Percentiles rank a stretch among this genome's conserved stretches.
Evolutionary conservation across 208 protist species (phyloP).

Genomic region (Spongospora subterranea): DNA sequence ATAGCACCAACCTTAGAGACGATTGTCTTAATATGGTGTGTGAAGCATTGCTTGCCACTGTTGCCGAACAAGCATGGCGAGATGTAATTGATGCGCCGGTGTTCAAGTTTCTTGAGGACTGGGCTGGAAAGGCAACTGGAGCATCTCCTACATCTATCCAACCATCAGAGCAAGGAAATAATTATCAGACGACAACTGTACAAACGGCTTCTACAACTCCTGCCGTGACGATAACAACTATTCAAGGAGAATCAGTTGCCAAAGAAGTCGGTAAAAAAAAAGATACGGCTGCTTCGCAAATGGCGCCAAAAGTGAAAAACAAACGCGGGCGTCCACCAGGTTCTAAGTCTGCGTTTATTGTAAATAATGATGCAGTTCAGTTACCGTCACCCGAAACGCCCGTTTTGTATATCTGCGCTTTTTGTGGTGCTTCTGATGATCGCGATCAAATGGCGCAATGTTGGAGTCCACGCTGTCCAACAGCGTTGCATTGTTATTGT

Average conservation of each 20-base stretch:
- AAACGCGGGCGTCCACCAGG: not conserved
- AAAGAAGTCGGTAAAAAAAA: not conserved
- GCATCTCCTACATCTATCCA: not conserved
- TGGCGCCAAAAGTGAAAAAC: not conserved
- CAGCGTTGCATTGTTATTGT: constrained; percentile 23
- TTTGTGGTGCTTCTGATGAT: constrained; percentile 20
- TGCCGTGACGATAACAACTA: not conserved
- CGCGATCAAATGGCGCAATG: constrained; percentile 37
- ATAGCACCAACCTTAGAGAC: not conserved
- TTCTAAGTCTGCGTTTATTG: not conserved
- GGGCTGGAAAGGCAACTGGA: constrained; percentile 4
- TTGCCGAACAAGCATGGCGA: constrained; percentile 26
- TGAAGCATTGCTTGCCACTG: not conserved
- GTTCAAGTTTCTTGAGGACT: constrained; percentile 15
- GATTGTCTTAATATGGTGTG: not conserved
- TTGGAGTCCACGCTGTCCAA: not conserved
- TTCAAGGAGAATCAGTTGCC: not conserved
- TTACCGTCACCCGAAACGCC: not conserved
- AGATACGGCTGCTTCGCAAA: not conserved
- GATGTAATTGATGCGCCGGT: constrained; percentile 41
- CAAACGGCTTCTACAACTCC: not conserved
- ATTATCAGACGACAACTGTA: not conserved
- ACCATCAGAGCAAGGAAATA: not conserved
- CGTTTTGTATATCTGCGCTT: not conserved
- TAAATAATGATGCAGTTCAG: not conserved